Evolutionary conservation across 1,284 basidiomycete species (phyloP), one percentile per base, ranked within the genome.

Genomic region (Cutaneotrichosporon sp.): DNA sequence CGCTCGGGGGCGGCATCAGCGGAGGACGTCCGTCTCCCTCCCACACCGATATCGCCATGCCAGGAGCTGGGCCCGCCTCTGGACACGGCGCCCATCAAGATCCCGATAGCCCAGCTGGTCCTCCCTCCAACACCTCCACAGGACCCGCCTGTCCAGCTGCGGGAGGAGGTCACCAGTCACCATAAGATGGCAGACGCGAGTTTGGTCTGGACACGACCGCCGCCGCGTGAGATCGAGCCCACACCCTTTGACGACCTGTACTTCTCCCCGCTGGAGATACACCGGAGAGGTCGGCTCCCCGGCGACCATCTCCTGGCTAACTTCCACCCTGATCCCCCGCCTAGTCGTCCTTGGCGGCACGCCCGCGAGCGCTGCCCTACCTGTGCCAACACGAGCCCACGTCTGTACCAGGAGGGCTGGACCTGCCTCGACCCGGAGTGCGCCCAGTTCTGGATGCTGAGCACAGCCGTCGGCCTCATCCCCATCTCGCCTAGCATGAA

Each of bases 351-450:
- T 24, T 54, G 53, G 53, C 56, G 24, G 20, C 49, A 29, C 29
- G 38, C 25, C 3, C 36, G 38, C 27, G 29, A 59, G 27, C 34
- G 22, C 27, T 76, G 74, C 46, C n/a, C 51, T 4, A 52, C 52
- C 0, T 74, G 72, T 58, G 3, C 34, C 20, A 18, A 3, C 3
- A 11, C 50, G 0, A 69, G 65, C 25, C 62, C 68, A 0, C 55
- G 34, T n/a, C 56, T 75, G n/a, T 78, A 75, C 47, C 27, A 10
- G n/a, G 70, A 73, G 62, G 74, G 74, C 18, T 69, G 69, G 65
- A 69, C 66, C 22, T 78, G 76, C 51, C 58, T 76, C n/a, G 25
- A 54, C 2, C 66, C 65, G 6, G 25, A 29, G 18, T 78, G 76
- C 52, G 6, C 52, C 5, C 64, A 65, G 6, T 78, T 74, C 60